Conservation (phyloP, 352 stramenopile genomes). For the Detonula confervacea region DNA sequence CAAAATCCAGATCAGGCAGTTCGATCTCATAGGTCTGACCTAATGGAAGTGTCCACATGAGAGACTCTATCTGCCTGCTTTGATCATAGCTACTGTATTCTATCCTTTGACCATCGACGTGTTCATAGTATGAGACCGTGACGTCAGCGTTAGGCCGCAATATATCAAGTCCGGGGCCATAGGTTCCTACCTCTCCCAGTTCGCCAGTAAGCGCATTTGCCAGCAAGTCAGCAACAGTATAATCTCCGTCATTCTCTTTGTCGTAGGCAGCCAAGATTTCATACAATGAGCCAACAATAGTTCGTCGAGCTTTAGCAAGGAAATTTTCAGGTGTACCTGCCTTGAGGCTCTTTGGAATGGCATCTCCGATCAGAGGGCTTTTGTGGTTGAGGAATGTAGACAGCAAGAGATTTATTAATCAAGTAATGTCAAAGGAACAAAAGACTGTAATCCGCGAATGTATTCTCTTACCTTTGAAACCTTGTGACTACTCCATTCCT, state of each 20-base stretch:
- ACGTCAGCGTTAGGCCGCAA: neutral
- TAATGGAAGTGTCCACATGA: slow-evolving; percentile 39
- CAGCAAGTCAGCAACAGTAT: slow-evolving; percentile 4
- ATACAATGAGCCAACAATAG: slow-evolving; percentile 18
- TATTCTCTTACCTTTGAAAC: too few species aligned
- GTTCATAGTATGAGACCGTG: slow-evolving; percentile 13
- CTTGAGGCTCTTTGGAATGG: neutral
- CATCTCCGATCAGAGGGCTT: slow-evolving; percentile 8
- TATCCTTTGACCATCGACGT: neutral
- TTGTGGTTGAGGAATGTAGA: too few species aligned
- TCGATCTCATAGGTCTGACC: slow-evolving; percentile 8
- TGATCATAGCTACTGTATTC: neutral
- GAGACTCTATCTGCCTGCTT: neutral
- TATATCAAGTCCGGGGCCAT: neutral
- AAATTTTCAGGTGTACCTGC: slow-evolving; percentile 20
- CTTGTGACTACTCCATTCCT: slow-evolving; percentile 23
- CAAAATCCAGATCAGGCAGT: slow-evolving; percentile 7
- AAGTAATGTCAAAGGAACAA: too few species aligned
- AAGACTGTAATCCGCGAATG: too few species aligned
- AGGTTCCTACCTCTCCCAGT: neutral
- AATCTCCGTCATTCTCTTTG: slow-evolving; percentile 1
- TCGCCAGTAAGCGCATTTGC: neutral
- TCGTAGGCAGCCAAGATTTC: slow-evolving; percentile 16
- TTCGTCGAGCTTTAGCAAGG: slow-evolving; percentile 3
- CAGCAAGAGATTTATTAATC: too few species aligned